phyloP scores from a whole-genome alignment of 805 yeast species.

The Starmera quercuum region DNA sequence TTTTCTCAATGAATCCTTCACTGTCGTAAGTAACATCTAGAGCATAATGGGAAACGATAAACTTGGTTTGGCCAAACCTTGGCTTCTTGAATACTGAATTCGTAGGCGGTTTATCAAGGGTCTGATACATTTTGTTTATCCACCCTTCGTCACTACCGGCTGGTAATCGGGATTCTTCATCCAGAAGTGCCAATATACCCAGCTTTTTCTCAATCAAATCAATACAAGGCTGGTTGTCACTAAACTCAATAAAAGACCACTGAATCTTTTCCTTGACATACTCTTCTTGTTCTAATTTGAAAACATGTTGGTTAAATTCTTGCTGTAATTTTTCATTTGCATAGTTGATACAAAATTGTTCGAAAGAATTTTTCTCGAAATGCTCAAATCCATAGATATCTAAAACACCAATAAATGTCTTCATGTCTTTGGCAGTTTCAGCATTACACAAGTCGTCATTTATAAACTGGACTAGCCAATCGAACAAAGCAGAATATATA shows the following conservation, averaged over 20 bases:
- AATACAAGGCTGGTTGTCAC: constrained; percentile 96
- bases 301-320: constrained; percentile 95
- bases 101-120: constrained; percentile 72
- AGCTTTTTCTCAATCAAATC: constrained; percentile 81
- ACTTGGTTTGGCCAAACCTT: constrained; percentile 86
- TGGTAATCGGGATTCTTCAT: constrained; percentile 93
- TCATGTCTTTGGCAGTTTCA: constrained; percentile 48
- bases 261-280: constrained; percentile 87
- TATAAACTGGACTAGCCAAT: constrained; percentile 86
- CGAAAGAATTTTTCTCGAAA: constrained; percentile 88
- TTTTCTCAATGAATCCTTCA: constrained; percentile 94
- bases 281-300: constrained; percentile 95
- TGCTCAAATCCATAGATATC: constrained; percentile 98
- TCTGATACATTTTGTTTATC: constrained; percentile 83
- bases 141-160: constrained; percentile 90
- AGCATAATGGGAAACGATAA: constrained; percentile 90
- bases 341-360: constrained; percentile 94
- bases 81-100: constrained; percentile 82
- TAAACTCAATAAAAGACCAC: constrained; percentile 93
- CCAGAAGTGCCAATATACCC: constrained; percentile 82
- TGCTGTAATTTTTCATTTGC: constrained; percentile 97
- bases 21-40: constrained; percentile 86
- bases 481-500: constrained; percentile 86
- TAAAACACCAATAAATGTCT: constrained; percentile 86
- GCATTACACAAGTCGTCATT: constrained; percentile 78